Percentiles rank a stretch among this genome's conserved stretches.
These are phyloP conservation scores for Raddia distichophylla DNA, from an alignment of 176 grass and related monocot species.

Conservation along the genomic window DNA sequence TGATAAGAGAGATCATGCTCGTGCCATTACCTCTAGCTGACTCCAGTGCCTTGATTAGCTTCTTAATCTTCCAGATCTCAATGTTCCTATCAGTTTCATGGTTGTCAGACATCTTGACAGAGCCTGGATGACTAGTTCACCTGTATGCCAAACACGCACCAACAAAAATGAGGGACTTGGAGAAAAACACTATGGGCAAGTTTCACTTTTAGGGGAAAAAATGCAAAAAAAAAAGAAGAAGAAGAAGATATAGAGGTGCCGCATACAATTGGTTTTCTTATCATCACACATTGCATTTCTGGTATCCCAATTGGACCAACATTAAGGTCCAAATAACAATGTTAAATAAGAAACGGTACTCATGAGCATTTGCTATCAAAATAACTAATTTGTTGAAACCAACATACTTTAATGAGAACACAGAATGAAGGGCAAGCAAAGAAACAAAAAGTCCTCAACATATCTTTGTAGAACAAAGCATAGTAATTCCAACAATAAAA, in stretches of 20 bases:
- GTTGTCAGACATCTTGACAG: slow-evolving; percentile 53
- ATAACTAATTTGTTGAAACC: neutral
- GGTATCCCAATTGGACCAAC: neutral
- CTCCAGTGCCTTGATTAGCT: slow-evolving; percentile 59
- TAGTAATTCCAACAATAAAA: neutral
- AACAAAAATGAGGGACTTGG: neutral
- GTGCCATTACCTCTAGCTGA: slow-evolving; percentile 65
- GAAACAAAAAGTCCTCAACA: neutral
- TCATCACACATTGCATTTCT: neutral
- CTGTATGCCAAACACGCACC: neutral
- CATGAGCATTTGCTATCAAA: neutral
- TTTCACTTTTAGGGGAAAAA: neutral
- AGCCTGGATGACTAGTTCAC: slow-evolving; percentile 26
- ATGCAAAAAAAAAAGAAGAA: neutral
- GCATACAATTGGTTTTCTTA: neutral
- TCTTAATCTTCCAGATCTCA: slow-evolving; percentile 70
- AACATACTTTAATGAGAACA: neutral
- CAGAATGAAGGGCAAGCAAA: neutral
- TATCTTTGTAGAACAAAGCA: neutral
- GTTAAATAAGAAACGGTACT: slow-evolving; percentile 9
- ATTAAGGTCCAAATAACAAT: neutral
- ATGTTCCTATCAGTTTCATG: slow-evolving; percentile 62
- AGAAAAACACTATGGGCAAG: neutral
- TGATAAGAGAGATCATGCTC: slow-evolving; percentile 65
- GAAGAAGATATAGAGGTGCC: neutral